phyloP scores from a whole-genome alignment of 2,329 filamentous ascomycete species.

The Elsinoe fawcettii region DNA sequence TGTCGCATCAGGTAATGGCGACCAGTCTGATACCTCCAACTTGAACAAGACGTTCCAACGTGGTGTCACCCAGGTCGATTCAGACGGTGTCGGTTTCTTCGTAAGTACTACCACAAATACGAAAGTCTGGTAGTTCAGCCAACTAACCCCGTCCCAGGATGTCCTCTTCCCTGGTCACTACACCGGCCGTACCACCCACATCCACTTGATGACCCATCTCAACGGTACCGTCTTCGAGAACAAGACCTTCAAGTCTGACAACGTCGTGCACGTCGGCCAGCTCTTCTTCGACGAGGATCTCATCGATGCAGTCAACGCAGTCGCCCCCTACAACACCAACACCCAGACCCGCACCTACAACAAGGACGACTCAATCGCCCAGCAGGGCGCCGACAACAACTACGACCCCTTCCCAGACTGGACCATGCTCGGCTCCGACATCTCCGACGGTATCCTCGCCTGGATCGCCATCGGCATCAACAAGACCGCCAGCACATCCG shows the following conservation, averaged over 20 bases:
- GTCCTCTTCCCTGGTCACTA: conserved; percentile 41
- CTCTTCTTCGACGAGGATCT: conserved; percentile 57
- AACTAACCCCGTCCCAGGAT: conserved; percentile 18
- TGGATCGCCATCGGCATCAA: conserved; percentile 38
- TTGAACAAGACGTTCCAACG: conserved; percentile 21
- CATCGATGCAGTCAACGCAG: conserved; percentile 43
- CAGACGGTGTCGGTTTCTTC: conserved; percentile 22
- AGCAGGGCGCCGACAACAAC: conserved; percentile 42
- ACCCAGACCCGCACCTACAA: conserved; percentile 42
- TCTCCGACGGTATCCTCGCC: conserved; percentile 45
- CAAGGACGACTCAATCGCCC: conserved; percentile 43
- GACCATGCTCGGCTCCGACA: conserved; percentile 46
- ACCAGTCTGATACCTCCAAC: conserved; percentile 26
- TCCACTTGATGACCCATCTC: conserved; percentile 34
- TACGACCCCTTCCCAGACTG: conserved; percentile 54
- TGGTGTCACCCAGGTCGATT: conserved; percentile 14
- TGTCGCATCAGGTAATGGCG: conserved; percentile 31
- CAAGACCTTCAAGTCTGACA: conserved; percentile 45
- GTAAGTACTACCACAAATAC: not conserved
- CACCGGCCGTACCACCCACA: conserved; percentile 35
- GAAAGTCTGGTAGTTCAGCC: not conserved
- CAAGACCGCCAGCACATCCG: conserved; percentile 17
- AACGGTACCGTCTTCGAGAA: conserved; percentile 37
- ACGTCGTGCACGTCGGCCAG: conserved; percentile 55
- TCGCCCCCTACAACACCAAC: conserved; percentile 39